These are phyloP conservation scores for Sugiyamaella floridensis DNA, from an alignment of 805 yeast species.

Conservation along the genomic window DNA sequence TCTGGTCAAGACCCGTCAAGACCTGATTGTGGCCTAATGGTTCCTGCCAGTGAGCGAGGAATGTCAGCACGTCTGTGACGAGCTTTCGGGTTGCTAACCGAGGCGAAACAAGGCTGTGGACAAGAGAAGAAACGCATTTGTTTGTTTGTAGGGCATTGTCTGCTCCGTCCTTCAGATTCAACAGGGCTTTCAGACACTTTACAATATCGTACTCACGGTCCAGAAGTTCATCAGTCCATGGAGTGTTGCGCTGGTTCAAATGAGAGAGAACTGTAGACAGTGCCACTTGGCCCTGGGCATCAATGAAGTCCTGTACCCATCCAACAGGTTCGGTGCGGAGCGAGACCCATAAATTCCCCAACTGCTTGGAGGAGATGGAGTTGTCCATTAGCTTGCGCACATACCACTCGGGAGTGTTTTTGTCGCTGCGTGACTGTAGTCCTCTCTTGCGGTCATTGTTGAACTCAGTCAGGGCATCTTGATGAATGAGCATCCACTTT, in stretches of 20 bases:
- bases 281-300: constrained; percentile 73
- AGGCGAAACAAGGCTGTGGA: constrained; percentile 69
- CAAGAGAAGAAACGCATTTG: constrained; percentile 50
- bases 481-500: constrained; percentile 87
- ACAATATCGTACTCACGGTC: constrained; percentile 73
- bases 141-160: constrained; percentile 42
- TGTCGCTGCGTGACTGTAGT: constrained; percentile 11
- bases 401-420: constrained; percentile 62
- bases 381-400: constrained; percentile 68
- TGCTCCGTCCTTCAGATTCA: constrained; percentile 59
- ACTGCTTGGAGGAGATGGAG: constrained; percentile 57
- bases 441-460: constrained; percentile 43
- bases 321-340: constrained; percentile 78
- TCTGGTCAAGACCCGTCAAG: constrained; percentile 43
- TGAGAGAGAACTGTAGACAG: constrained; percentile 61
- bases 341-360: constrained; percentile 84
- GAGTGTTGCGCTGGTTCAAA: constrained; percentile 32
- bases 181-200: constrained; percentile 66
- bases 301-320: constrained; percentile 79
- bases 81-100: constrained; percentile 67
- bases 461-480: constrained; percentile 72
- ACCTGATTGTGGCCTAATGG: constrained; percentile 52
- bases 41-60: constrained; percentile 41
- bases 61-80: constrained; percentile 69
- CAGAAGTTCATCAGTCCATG: constrained; percentile 38